These are phyloP conservation scores for Talaromyces islandicus DNA, from an alignment of 2,329 filamentous ascomycete species.

Conservation along the genomic window DNA sequence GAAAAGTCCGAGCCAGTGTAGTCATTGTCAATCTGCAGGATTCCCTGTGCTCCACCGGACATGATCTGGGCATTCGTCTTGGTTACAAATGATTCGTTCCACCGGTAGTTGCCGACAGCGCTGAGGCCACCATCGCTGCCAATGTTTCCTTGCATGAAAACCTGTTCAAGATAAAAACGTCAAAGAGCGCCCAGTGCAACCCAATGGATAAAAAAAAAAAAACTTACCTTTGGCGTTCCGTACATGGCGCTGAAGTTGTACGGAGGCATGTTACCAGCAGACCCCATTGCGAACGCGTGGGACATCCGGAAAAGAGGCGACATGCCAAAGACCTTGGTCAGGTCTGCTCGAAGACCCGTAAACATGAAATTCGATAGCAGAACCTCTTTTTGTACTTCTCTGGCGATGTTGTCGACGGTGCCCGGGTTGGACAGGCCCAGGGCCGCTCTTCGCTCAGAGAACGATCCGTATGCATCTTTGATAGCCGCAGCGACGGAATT, in stretches of 20 bases:
- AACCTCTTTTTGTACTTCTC: constrained; percentile 93
- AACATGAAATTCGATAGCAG: constrained; percentile 97
- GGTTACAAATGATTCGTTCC: constrained; percentile 71
- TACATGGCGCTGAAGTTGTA: constrained; percentile 94
- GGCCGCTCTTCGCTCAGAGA: constrained; percentile 79
- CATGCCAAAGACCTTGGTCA: constrained; percentile 94
- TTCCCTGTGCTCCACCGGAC: constrained; percentile 69
- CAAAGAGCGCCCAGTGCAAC: not conserved
- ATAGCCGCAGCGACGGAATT: constrained; percentile 67
- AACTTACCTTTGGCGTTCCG: constrained; percentile 79
- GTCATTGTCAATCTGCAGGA: constrained; percentile 92
- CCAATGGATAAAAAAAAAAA: not conserved
- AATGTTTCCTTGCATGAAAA: constrained; percentile 91
- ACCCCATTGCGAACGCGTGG: constrained; percentile 91
- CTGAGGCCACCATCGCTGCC: constrained; percentile 87
- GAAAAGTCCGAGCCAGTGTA: constrained; percentile 92
- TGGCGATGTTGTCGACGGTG: constrained; percentile 79
- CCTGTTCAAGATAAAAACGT: constrained; percentile 45
- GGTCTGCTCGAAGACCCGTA: constrained; percentile 87
- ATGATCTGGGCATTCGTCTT: constrained; percentile 86
- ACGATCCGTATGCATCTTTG: constrained; percentile 71
- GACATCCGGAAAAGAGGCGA: constrained; percentile 94
- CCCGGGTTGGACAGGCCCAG: constrained; percentile 89
- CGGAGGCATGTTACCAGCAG: constrained; percentile 73
- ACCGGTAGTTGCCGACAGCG: constrained; percentile 89